Evolutionary conservation across 2,329 filamentous ascomycete genomes (phyloP).

Genomic region (Diaporthe destruens): DNA sequence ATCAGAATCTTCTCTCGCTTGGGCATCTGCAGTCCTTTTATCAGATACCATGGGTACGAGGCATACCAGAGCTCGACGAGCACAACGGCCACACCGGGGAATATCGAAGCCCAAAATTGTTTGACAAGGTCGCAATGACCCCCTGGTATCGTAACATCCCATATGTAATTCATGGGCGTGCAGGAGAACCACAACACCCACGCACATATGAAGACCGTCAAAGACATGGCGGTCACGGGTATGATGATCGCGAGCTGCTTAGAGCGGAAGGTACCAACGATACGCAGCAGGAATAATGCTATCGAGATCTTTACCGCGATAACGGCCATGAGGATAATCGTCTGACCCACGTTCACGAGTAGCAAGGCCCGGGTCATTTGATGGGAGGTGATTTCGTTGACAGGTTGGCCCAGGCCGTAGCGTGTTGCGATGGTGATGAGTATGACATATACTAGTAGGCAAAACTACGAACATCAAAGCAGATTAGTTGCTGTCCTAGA

Average conservation of each 20-base stretch:
- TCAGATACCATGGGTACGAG: slow-evolving; percentile 39
- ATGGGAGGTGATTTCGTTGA: not conserved
- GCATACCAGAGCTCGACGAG: slow-evolving; percentile 38
- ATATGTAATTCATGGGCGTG: slow-evolving; percentile 33
- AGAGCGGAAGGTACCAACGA: slow-evolving; percentile 10
- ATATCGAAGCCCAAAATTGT: slow-evolving; percentile 21
- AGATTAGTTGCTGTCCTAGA: not conserved
- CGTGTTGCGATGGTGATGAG: slow-evolving; percentile 30
- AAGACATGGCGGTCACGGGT: slow-evolving; percentile 26
- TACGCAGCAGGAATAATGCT: slow-evolving; percentile 35
- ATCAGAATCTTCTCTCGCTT: slow-evolving; percentile 40
- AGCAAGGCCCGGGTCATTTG: slow-evolving; percentile 3
- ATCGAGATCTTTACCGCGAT: slow-evolving; percentile 39
- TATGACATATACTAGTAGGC: slow-evolving; percentile 29
- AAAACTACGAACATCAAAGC: not conserved
- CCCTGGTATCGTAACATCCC: slow-evolving; percentile 15
- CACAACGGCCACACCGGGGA: slow-evolving; percentile 8
- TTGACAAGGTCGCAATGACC: slow-evolving; percentile 16
- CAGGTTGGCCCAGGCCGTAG: slow-evolving; percentile 20
- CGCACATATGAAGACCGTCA: not conserved
- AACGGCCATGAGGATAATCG: not conserved
- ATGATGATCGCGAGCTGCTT: slow-evolving; percentile 16
- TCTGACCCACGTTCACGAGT: slow-evolving; percentile 31
- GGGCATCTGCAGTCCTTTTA: slow-evolving; percentile 34
- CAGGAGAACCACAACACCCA: slow-evolving; percentile 39